Evolutionary conservation across 2,329 filamentous ascomycete species (phyloP).

Genomic region (Diplocarpon rosae): DNA sequence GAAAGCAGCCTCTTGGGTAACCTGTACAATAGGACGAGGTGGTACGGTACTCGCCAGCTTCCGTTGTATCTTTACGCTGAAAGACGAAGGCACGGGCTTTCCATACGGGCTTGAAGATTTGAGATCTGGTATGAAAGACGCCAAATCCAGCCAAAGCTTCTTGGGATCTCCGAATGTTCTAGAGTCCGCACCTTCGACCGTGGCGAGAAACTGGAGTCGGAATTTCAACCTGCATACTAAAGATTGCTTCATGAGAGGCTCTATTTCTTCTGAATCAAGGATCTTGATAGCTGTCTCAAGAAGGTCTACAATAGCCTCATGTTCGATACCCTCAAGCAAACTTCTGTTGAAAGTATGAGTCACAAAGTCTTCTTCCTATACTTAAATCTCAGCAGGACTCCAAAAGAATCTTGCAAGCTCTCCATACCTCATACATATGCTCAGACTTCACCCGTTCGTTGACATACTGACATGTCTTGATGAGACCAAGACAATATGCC

Average conservation of each 20-base stretch:
- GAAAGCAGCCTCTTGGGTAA: slow-evolving; percentile 62
- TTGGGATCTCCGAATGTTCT: slow-evolving; percentile 33
- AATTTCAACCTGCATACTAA: slow-evolving; percentile 56
- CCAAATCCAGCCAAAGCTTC: slow-evolving; percentile 31
- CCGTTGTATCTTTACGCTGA: slow-evolving; percentile 85
- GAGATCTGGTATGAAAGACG: slow-evolving; percentile 40
- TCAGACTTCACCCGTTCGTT: slow-evolving; percentile 69
- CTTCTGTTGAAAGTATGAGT: slow-evolving; percentile 80
- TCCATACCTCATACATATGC: slow-evolving; percentile 74
- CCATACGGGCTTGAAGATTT: slow-evolving; percentile 50
- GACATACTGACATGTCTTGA: slow-evolving; percentile 74
- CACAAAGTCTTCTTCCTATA: slow-evolving; percentile 88
- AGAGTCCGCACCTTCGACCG: slow-evolving; percentile 38
- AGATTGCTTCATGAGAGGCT: slow-evolving; percentile 36
- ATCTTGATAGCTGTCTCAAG: slow-evolving; percentile 26
- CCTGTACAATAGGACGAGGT: slow-evolving; percentile 75
- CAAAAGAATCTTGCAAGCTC: background rate
- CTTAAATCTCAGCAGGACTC: slow-evolving; percentile 1
- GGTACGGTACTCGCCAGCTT: slow-evolving; percentile 88
- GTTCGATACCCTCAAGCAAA: slow-evolving; percentile 54
- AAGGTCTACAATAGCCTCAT: slow-evolving; percentile 28
- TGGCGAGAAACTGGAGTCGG: slow-evolving; percentile 49
- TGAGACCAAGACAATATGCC: slow-evolving; percentile 73
- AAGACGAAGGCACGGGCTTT: slow-evolving; percentile 60
- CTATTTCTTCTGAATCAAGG: slow-evolving; percentile 17